Evolutionary conservation across 768 basidiomycete species (phyloP), one percentile per base, ranked within the genome.

Genomic region (Tricholoma saponaceum): DNA sequence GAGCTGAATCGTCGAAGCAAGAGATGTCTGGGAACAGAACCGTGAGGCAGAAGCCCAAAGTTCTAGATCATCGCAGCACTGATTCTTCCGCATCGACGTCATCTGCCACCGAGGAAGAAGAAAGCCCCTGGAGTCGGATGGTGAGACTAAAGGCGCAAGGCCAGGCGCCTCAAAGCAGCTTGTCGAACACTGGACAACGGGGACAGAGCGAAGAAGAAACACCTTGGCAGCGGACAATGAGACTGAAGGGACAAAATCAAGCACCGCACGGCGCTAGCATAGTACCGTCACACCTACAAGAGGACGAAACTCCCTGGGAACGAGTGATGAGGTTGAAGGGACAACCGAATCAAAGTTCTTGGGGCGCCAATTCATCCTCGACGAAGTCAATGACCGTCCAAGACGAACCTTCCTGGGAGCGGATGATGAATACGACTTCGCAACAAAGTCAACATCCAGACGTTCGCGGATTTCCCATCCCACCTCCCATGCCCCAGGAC

Each of bases 71-170:
- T 26, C 46, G 18, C 39, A 14, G 37, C 39, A n/a, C 18, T 12
- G 20, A 23, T 10, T 5, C n/a, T 28, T 28, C 53, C 10, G 53
- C 53, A 30, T 13, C 39, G 23, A 37, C 52, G 2, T 53, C 35
- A n/a, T 23, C 39, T 28, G 7, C n/a, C 4, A 25, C 39, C 16
- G 53, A 54, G 16, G 52, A 43, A 39, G 53, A 59, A 43, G 58
- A 54, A 52, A 53, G 20, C 14, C 51, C 52, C 5, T 58, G 57
- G 57, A 37, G 49, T 13, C 39, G 52, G 52, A 47, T 58, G 57
- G 47, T 46, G 44, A 58, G 57, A 58, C n/a, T 30, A 23, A 52
- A 58, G 41, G 53, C 41, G 18, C 53, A 54, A 32, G 18, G 26
- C n/a, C 53, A 54, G 25, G 28, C n/a, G 4, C 16, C 47, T 14